Base-by-base conservation (phyloP, 441 rosid species). In the Daphne laureola region DNA sequence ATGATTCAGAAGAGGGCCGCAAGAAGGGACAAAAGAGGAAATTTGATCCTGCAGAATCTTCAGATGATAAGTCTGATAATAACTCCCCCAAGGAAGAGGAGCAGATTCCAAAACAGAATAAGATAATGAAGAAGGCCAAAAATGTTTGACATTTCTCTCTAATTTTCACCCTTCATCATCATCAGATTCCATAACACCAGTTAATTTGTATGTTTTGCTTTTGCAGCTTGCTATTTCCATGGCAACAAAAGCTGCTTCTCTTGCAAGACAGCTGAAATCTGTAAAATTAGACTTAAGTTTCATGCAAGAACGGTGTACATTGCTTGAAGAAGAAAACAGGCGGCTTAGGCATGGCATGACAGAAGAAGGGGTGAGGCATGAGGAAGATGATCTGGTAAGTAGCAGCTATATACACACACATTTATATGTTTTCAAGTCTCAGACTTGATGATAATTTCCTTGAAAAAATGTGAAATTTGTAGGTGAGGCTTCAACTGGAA, bases 401-500 rank as follows among this genome's bases (percentile, higher is more conserved):
- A n/a, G n/a, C n/a, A n/a, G 49, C 51, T 40, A 43, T 14, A 59
- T 48, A 44, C 44, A 18, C 6, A 44, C 44, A 18, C 6, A 51
- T 25, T 43, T 44, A 31, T 31, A 0, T 31, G 11, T 31, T 31
- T 9, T 23, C 0, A 18, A 18, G 45, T 52, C 25, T 31, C 23
- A 43, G 25, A 54, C 3, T 17, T 41, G 8, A 8, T 23, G 23
- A 18, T 42, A 18, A 17, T 4, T 43, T 21, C 42, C 1, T 8
- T 54, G 23, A 43, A 4, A 4, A 6, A 47, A 47, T 17, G n/a
- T 49, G 31, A 21, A 12, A 8, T 23, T 40, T 50, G 55, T 70
- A 91, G 96, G 88, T 88, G 79, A 86, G 96, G 78, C 90, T 80
- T 59, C 97, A 87, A 73, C 53, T 93, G 77, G 98, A 93, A 71